phyloP scores from a whole-genome alignment of 371 early-diverging fungal genomes.

The Lichtheimia hyalospora region DNA sequence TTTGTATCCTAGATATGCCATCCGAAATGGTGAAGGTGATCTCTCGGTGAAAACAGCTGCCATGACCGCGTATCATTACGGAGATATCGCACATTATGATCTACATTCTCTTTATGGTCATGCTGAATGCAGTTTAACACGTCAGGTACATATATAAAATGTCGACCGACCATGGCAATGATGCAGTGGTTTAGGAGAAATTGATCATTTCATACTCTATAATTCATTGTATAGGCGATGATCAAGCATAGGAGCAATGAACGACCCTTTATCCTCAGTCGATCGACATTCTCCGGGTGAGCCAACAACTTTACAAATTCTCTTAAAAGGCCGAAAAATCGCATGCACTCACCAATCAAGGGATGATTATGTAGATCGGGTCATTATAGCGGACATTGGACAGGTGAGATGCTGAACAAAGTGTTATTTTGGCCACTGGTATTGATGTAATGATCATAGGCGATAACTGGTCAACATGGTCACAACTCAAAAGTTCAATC shows the following conservation, averaged over 20 bases:
- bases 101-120: slow-evolving; percentile 70
- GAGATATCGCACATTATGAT: slow-evolving; percentile 57
- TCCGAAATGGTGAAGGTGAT: slow-evolving; percentile 33
- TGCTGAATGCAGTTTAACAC: slow-evolving; percentile 53
- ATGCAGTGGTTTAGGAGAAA: background rate
- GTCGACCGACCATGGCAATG: too few species aligned
- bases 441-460: slow-evolving; percentile 23
- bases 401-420: slow-evolving; percentile 36
- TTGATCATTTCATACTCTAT: background rate
- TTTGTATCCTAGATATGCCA: slow-evolving; percentile 35
- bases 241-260: slow-evolving; percentile 32
- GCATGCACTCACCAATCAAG: too few species aligned
- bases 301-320: background rate
- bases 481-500: slow-evolving; percentile 54
- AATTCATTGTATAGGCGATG: slow-evolving; percentile 19
- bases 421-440: background rate
- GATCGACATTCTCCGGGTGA: slow-evolving; percentile 68
- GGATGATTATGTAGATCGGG: slow-evolving; percentile 36
- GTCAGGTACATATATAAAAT: slow-evolving; percentile 25
- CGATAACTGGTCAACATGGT: slow-evolving; percentile 58
- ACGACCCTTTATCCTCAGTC: slow-evolving; percentile 72
- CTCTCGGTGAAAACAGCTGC: slow-evolving; percentile 58
- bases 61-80: slow-evolving; percentile 56
- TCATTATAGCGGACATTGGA: slow-evolving; percentile 66
- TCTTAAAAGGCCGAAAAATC: too few species aligned